Evolutionary conservation across 1,139 yeast genomes (phyloP).

Genomic region (Saccharomyces pastorianus): DNA sequence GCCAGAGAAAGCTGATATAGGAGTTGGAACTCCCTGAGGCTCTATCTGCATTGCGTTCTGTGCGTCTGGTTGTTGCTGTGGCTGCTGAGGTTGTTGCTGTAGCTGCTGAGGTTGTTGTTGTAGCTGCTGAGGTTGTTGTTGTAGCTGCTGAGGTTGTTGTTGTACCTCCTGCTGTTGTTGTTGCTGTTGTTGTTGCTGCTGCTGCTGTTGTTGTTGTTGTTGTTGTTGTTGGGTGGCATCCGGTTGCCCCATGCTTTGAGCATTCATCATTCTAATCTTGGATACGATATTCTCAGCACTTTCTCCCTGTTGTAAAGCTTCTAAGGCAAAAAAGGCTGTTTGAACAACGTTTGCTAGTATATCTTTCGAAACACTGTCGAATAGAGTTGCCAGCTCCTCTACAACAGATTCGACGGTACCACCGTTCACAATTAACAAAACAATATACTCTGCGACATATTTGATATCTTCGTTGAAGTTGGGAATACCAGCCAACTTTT

Average conservation of each 20-base stretch:
- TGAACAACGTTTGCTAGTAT: constrained; percentile 33
- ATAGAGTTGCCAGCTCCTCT: constrained; percentile 54
- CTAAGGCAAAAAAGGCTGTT: constrained; percentile 50
- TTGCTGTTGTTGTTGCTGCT: neutral
- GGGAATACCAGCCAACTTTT: constrained; percentile 30
- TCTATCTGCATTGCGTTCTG: neutral
- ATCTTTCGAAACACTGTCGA: constrained; percentile 55
- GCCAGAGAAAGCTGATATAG: constrained; percentile 26
- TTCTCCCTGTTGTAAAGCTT: constrained; percentile 35
- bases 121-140: constrained; percentile 14
- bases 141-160: constrained; percentile 12
- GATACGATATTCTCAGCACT: constrained; percentile 25
- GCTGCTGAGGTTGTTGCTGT: no score
- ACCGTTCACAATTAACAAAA: constrained; percentile 63
- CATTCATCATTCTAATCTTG: constrained; percentile 23
- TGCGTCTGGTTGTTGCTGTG: constrained; percentile 2
- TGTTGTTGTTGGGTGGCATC: constrained; percentile 22
- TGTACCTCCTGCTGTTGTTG: constrained; percentile 1
- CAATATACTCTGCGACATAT: constrained; percentile 74
- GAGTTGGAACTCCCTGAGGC: neutral
- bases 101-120: constrained; percentile 9
- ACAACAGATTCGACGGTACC: constrained; percentile 58
- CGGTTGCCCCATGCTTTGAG: constrained; percentile 8
- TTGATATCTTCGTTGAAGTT: constrained; percentile 56
- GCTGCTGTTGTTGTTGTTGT: constrained; percentile 14